Evolutionary conservation across 2,329 filamentous ascomycete species (phyloP).

Genomic region (Colletotrichum sublineola): DNA sequence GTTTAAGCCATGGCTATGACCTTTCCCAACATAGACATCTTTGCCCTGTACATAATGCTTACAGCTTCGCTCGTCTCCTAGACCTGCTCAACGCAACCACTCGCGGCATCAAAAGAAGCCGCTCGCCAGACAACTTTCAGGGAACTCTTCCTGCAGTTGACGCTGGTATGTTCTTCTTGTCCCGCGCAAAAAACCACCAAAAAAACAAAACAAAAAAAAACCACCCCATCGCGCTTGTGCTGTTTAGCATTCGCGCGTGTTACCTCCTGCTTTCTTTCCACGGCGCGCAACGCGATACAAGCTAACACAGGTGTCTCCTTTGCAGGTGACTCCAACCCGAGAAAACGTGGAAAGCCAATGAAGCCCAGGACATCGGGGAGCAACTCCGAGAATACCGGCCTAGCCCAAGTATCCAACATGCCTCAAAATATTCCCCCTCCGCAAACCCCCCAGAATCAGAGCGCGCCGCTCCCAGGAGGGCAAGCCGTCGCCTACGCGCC

Average conservation of each 20-base stretch:
- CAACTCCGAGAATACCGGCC: slow-evolving; percentile 70
- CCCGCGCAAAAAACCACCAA: background rate
- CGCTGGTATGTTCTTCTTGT: slow-evolving; percentile 76
- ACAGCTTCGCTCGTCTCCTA: slow-evolving; percentile 51
- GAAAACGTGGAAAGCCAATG: slow-evolving; percentile 73
- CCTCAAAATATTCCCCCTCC: slow-evolving; percentile 60
- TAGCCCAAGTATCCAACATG: slow-evolving; percentile 61
- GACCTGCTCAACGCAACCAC: slow-evolving; percentile 67
- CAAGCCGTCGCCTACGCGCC: slow-evolving; percentile 58
- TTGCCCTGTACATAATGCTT: slow-evolving; percentile 46
- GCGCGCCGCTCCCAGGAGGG: slow-evolving; percentile 56
- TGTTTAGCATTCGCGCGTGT: slow-evolving; percentile 45
- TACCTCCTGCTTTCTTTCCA: slow-evolving; percentile 51
- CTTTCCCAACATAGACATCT: slow-evolving; percentile 25
- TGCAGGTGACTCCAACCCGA: slow-evolving; percentile 63
- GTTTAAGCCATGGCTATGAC: slow-evolving; percentile 34
- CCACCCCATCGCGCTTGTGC: slow-evolving; percentile 29
- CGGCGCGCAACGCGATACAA: slow-evolving; percentile 46
- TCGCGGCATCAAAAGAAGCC: slow-evolving; percentile 83
- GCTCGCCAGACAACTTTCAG: slow-evolving; percentile 77
- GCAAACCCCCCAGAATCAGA: slow-evolving; percentile 68
- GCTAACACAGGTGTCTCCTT: slow-evolving; percentile 49
- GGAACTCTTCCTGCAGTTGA: slow-evolving; percentile 70
- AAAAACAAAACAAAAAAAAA: too few species aligned
- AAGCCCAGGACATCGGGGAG: slow-evolving; percentile 67